phyloP scores from a whole-genome alignment of 208 protist genomes.

The Crithidia mellificae region DNA sequence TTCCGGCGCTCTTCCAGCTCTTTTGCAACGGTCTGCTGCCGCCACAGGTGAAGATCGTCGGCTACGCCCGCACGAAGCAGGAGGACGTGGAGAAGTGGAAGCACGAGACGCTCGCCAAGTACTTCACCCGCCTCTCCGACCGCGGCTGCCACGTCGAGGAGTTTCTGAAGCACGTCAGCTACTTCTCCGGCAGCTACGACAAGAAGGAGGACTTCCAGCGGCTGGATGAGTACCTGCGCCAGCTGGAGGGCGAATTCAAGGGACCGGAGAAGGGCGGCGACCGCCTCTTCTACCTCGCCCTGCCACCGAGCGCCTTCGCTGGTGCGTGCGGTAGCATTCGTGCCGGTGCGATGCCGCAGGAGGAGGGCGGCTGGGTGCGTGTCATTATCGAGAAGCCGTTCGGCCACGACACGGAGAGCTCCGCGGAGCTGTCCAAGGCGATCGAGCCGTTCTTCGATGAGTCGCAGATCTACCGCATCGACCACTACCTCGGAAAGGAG shows the following conservation, averaged over 20 bases:
- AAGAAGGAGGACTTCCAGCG: conserved; percentile 64
- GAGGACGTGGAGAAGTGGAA: conserved; percentile 73
- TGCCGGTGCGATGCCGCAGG: conserved; percentile 55
- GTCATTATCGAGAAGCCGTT: conserved; percentile 95
- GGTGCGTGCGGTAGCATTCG: conserved; percentile 56
- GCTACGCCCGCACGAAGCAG: conserved; percentile 88
- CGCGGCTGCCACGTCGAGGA: conserved; percentile 56
- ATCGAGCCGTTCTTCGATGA: conserved; percentile 86
- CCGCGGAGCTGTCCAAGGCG: conserved; percentile 65
- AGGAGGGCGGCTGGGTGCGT: conserved; percentile 65
- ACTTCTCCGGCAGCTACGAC: conserved; percentile 84
- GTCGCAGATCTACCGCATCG: conserved; percentile 92
- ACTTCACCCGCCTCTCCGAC: conserved; percentile 54
- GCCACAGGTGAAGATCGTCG: conserved; percentile 72
- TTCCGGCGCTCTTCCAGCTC: conserved; percentile 90
- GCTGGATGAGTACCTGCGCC: conserved; percentile 56
- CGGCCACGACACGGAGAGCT: conserved; percentile 82
- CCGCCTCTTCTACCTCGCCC: conserved; percentile 90
- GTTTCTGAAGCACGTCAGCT: conserved; percentile 73
- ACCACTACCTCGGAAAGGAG: conserved; percentile 96
- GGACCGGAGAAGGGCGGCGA: conserved; percentile 53
- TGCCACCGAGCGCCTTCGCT: conserved; percentile 88
- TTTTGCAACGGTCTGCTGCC: conserved; percentile 84
- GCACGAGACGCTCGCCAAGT: conserved; percentile 56
- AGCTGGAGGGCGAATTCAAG: conserved; percentile 55